Base-by-base conservation (phyloP, 139 green algal genomes). In the Auxenochlorella pyrenoidosa region DNA sequence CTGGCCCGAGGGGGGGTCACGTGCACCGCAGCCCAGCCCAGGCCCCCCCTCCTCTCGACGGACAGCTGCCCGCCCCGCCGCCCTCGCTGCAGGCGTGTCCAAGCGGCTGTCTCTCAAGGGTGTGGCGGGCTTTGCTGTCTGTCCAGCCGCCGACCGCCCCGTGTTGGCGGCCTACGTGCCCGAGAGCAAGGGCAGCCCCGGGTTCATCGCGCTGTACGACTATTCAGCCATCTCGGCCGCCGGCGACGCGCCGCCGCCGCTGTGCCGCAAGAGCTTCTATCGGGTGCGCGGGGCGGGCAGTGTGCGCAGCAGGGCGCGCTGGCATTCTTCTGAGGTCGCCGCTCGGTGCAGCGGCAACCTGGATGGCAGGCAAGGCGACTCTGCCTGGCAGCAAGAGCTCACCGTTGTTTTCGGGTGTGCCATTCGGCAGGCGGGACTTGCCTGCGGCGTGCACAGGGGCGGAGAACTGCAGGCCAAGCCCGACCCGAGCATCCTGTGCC, bases 151-250 rank as follows among this genome's bases (percentile, higher is more conserved):
- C 43, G 30, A 36, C 54, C n/a, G 75, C 26, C 44, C 83, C 12
- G 59, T 83, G 18, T 12, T 88, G 16, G 84, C 84, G 3, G 81
- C 81, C 16, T 77, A 86, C 21, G 81, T 78, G 13, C 92, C 93
- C 12, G 95, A 98, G 88, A 60, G 68, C 54, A 97, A 98, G 92
- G 97, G 96, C 54, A 78, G 87, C 30, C 95, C 95, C 38, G 95
- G 89, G 1, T 95, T 92, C 85, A 90, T 96, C 66, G 91, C 89
- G 21, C 78, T 98, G 32, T 97, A 94, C 87, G 68, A 91, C 68
- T 47, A 91, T 8, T 40, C 73, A 3, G 40, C 77, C 24, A 66
- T 95, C 77, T 60, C 75, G 18, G 82, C 85, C 28, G 38, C 32
- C 22, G 83, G 79, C 36, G 87, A 91, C 2, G 68, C 90, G n/a